phyloP scores from a whole-genome alignment of 352 stramenopile genomes.

The Phytopythium mirpurense region DNA sequence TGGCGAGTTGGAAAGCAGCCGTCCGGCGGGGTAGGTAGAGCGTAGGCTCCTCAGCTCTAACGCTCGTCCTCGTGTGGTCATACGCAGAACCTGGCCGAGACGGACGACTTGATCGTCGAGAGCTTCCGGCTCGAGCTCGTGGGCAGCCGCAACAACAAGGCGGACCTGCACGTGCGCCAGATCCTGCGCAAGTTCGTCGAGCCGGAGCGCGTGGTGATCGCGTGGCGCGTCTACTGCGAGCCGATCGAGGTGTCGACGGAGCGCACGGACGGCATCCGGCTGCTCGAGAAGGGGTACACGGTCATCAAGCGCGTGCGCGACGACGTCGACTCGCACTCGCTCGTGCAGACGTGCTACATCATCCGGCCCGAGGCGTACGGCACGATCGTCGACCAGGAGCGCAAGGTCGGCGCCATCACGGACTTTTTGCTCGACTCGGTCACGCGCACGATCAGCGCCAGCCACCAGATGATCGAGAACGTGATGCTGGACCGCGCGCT shows the following conservation, averaged over 20 bases:
- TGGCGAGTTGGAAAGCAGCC: too few species aligned
- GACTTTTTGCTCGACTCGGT: slow-evolving; percentile 68
- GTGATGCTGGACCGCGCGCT: slow-evolving; percentile 42
- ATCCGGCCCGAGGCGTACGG: slow-evolving; percentile 58
- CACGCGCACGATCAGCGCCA: slow-evolving; percentile 51
- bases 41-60: too few species aligned
- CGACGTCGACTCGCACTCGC: slow-evolving; percentile 33
- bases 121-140: slow-evolving; percentile 47
- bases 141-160: slow-evolving; percentile 39
- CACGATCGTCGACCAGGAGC: slow-evolving; percentile 52
- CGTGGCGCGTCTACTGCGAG: slow-evolving; percentile 50
- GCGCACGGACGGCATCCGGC: slow-evolving; percentile 42
- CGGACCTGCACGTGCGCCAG: slow-evolving; percentile 47
- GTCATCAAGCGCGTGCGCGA: slow-evolving; percentile 38
- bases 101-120: slow-evolving; percentile 47
- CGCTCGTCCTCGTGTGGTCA: neutral
- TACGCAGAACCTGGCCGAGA: slow-evolving; percentile 32
- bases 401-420: slow-evolving; percentile 52
- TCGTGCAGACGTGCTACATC: slow-evolving; percentile 72
- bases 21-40: too few species aligned
- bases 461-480: slow-evolving; percentile 74
- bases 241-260: slow-evolving; percentile 43
- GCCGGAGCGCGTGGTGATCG: slow-evolving; percentile 45
- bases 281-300: slow-evolving; percentile 58
- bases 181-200: slow-evolving; percentile 50